Evolutionary conservation across 1,284 basidiomycete genomes (phyloP), one percentile per base, ranked within the genome.

Genomic region (Cutaneotrichosporon sp.): DNA sequence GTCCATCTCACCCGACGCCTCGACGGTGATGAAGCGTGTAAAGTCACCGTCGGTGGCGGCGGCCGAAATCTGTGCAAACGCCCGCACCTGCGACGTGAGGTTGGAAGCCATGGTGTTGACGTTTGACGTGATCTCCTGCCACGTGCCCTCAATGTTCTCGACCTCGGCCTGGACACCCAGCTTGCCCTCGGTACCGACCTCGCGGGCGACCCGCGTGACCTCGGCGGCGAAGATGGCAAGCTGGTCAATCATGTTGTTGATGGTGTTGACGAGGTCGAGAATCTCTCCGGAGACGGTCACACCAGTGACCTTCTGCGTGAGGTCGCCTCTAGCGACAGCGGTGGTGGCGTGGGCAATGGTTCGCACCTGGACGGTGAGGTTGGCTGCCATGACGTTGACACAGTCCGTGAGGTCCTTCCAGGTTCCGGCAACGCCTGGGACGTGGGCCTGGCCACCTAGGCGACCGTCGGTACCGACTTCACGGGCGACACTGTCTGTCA

Each of bases 41-140:
- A 98, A 99, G 82, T 99, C 97, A 65, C 97, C 97, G 75, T 98
- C 95, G 83, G 95, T 98, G 16, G 97, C 97, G 1, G 97, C 97
- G 0, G 95, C 95, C 0, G 93, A 95, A 74, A 99, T 99, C 80
- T 99, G 95, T 0, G 95, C 97, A 75, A 99, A 99, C 20, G 97
- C 97, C 80, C 97, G 89, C 63, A 99, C 97, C 87, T 99, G 95
- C 0, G 95, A 97, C 16, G 95, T 98, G 80, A 98, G 84, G 80
- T 97, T 97, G 66, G 90, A 90, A 5, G 82, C 93, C 94, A 97
- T 97, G 24, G 91, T 95, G 78, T 97, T 97, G 68, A 97, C 93
- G 63, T 82, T 82, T 42, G 91, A 92, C 72, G 95, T 99, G 78
- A 99, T 97, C 79, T 97, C 94, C 76, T 94, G 91, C 97, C 95